Base-by-base conservation (phyloP, 176 grass and related monocot species). In the Musa itinerans region DNA sequence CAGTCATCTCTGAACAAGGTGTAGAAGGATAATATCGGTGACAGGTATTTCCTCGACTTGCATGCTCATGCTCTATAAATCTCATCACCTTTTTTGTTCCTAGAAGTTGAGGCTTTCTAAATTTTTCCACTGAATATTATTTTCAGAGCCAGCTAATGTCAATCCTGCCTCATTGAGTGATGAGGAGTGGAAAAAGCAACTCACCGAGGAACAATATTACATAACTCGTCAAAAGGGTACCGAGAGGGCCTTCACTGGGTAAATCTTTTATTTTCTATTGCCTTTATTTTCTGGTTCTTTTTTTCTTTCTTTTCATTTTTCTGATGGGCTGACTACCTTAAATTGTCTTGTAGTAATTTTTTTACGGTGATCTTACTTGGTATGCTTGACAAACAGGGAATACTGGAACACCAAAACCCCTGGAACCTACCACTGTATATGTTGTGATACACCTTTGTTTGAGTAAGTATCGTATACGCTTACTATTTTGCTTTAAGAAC, bases 181-280 rank as follows among this genome's bases (percentile, higher is more conserved):
- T 54, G 89, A 92, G 14, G 93, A 92, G 26, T 96, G 85, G 93
- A 92, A 90, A 74, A 86, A 85, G 73, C 76, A 79, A 52, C 79
- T 96, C 14, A 90, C 87, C 43, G 66, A 81, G 57, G 87, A 96
- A 76, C 89, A 96, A 9, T 90, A 92, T 76, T 90, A 86, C 2
- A 76, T 96, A 54, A 88, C 89, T 82, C 85, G 81, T 19, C 75
- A 90, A 22, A 96, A 96, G 83, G 93, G 89, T 21, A 96, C 93
- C 29, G 93, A 43, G 34, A 92, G 89, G 68, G 81, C 93, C 74
- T 96, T 92, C 67, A 96, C 87, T 63, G 93, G 93, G 93, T 96
- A 90, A 56, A 53, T 78, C 9, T 12, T 23, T 80, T 63, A 13
- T 57, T 16, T 51, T 0, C 71, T 17, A 66, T 76, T 81, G 53